phyloP scores from a whole-genome alignment of 345 rosid genomes.

The Mangifera indica region DNA sequence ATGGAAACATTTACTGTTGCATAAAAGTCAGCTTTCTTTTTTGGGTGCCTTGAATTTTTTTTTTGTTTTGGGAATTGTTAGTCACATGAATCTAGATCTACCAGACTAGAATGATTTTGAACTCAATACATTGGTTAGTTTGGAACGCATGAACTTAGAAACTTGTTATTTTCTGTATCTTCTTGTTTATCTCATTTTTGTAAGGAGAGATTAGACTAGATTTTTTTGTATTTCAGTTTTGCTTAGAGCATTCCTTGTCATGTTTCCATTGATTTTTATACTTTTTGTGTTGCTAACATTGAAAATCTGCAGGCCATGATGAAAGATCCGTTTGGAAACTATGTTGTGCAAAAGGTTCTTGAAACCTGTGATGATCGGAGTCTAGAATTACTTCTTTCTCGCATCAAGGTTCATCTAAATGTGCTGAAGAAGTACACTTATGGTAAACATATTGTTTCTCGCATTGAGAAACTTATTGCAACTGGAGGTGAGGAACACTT shows the following conservation, averaged over 20 bases:
- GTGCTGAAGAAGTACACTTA: slow-evolving; percentile 89
- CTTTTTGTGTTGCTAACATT: background rate
- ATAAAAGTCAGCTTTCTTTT: no score
- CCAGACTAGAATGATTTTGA: background rate
- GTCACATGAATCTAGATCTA: background rate
- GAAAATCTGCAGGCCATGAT: slow-evolving; percentile 81
- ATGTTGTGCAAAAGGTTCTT: slow-evolving; percentile 92
- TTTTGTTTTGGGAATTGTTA: background rate
- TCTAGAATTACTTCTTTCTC: slow-evolving; percentile 78
- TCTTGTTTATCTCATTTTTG: background rate
- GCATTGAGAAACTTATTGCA: slow-evolving; percentile 88
- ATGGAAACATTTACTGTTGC: background rate
- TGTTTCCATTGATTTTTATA: background rate
- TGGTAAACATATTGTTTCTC: slow-evolving; percentile 95
- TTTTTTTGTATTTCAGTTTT: background rate
- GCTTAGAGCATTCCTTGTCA: background rate
- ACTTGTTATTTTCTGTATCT: background rate
- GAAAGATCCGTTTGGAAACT: slow-evolving; percentile 98
- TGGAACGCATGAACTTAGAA: background rate
- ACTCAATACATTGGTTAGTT: background rate
- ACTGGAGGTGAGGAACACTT: slow-evolving; percentile 69
- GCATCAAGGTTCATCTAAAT: slow-evolving; percentile 83
- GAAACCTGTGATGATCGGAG: slow-evolving; percentile 89
- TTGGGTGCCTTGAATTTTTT: background rate
- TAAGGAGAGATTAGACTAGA: no score